A percentile compares a stretch with the other conserved stretches of the same genome.
Evolutionary conservation across 2,329 filamentous ascomycete genomes (phyloP).

Genomic region (Pezicula neosporulosa): DNA sequence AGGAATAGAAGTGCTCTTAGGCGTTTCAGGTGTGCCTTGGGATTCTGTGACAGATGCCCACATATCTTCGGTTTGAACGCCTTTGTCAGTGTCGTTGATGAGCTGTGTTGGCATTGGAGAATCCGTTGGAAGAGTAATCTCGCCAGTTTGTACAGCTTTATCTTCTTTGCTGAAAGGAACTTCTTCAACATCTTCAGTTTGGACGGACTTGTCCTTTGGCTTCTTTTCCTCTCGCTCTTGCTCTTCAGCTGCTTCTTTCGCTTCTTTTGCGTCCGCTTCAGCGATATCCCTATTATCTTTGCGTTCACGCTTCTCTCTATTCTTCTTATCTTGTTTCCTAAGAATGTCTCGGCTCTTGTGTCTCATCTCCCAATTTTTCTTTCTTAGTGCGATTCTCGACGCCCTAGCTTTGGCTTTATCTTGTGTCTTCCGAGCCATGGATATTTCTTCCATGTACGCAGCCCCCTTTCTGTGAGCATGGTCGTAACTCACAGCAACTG

Average conservation of each 20-base stretch:
- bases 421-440: conserved; percentile 32
- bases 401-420: conserved; percentile 23
- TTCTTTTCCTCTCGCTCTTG: conserved; percentile 33
- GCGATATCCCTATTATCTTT: conserved; percentile 37
- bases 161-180: conserved; percentile 11
- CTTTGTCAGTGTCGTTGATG: conserved; percentile 18
- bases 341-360: conserved; percentile 34
- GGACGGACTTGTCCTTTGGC: conserved; percentile 20
- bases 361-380: conserved; percentile 46
- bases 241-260: conserved; percentile 36
- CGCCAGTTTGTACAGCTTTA: conserved; percentile 21
- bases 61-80: conserved; percentile 17
- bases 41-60: conserved; percentile 10
- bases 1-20: conserved; percentile 10
- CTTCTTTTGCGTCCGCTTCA: conserved; percentile 34
- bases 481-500: conserved; percentile 56
- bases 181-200: conserved; percentile 19
- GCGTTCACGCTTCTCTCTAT: conserved; percentile 33
- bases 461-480: conserved; percentile 57
- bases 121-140: conserved; percentile 3
- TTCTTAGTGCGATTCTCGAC: conserved; percentile 43
- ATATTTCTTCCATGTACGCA: conserved; percentile 46
- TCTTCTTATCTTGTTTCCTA: conserved; percentile 36
- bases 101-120: background rate
- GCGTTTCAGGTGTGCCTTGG: conserved; percentile 19